Conservation (phyloP, 768 basidiomycete genomes). For the Dioszegia aurantiaca region DNA sequence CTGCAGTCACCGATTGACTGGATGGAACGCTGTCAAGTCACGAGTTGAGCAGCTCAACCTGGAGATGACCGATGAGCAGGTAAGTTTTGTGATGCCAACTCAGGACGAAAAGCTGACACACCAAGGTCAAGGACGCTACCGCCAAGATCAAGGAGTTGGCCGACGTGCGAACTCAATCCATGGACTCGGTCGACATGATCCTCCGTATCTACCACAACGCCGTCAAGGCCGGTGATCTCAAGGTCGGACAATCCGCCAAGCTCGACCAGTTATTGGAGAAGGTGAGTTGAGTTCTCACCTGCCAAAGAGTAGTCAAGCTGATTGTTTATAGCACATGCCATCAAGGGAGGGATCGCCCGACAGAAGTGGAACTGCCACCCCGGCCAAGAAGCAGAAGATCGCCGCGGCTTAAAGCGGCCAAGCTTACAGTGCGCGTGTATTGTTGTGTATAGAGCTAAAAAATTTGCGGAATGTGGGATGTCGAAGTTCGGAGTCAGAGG, state of each 20-base stretch:
- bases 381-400: constrained; percentile 32
- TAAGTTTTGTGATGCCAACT: constrained; percentile 44
- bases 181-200: constrained; percentile 98
- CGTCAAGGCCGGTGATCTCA: constrained; percentile 85
- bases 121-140: constrained; percentile 92
- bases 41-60: constrained; percentile 96
- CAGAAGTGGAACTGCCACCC: constrained; percentile 17
- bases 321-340: constrained; percentile 36
- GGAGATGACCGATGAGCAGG: constrained; percentile 83
- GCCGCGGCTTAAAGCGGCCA: too few species aligned
- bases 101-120: background rate
- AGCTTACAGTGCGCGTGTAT: too few species aligned
- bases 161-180: constrained; percentile 94
- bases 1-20: constrained; percentile 81
- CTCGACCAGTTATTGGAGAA: constrained; percentile 79
- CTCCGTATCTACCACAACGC: constrained; percentile 93
- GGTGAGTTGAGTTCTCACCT: constrained; percentile 29
- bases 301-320: background rate
- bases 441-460: too few species aligned
- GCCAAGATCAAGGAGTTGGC: constrained; percentile 99
- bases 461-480: too few species aligned
- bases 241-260: constrained; percentile 87
- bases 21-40: constrained; percentile 99
- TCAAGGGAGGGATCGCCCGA: constrained; percentile 44
- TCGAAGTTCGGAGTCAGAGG: too few species aligned